Evolutionary conservation across 1,284 basidiomycete genomes (phyloP), one percentile per base, ranked within the genome.

Genomic region (Microbotryum silenes-acaulis): DNA sequence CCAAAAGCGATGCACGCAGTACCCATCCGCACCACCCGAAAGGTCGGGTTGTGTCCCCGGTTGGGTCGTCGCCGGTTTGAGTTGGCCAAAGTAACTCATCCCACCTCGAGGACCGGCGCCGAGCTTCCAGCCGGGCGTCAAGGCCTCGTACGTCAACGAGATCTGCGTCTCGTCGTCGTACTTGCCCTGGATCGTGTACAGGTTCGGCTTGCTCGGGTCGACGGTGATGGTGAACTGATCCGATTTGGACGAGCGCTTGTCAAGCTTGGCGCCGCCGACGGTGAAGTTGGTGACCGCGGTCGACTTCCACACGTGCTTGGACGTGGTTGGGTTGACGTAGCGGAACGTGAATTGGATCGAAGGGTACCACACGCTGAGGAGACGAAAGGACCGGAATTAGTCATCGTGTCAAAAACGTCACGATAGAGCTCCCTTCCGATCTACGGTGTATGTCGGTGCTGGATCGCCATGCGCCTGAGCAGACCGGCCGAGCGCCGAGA

Each of bases 261-360:
- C 77, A 54, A 67, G 65, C 48, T 65, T 60, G n/a, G 61, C 56
- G 44, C 85, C 82, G 18, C 86, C 83, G 4, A 88, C 83, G 20
- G 84, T 83, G 73, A 96, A 97, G 74, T 91, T 89, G 72, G 82
- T 80, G 46, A 91, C 88, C 68, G 92, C 92, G 75, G 91, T 75
- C 46, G 90, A 93, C 76, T 89, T 91, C 94, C 94, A 99, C 59
- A 81, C 80, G 59, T 78, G 81, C 73, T 88, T 81, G 64, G 85
- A 84, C 14, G 88, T 91, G 64, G 80, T 70, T 6, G 92, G 87
- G 74, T 96, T 85, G 79, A 84, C 87, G 65, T 89, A 79, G 78
- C 93, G 94, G 85, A 88, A 94, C 4, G 87, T 91, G 77, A 97
- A 92, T 76, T 99, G 96, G 71, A 97, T 86, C 47, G 89, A 91